A percentile compares a stretch with the other conserved stretches of the same genome.
phyloP scores from a whole-genome alignment of 1,284 basidiomycete genomes.

The Gastroboletus turbinatus region DNA sequence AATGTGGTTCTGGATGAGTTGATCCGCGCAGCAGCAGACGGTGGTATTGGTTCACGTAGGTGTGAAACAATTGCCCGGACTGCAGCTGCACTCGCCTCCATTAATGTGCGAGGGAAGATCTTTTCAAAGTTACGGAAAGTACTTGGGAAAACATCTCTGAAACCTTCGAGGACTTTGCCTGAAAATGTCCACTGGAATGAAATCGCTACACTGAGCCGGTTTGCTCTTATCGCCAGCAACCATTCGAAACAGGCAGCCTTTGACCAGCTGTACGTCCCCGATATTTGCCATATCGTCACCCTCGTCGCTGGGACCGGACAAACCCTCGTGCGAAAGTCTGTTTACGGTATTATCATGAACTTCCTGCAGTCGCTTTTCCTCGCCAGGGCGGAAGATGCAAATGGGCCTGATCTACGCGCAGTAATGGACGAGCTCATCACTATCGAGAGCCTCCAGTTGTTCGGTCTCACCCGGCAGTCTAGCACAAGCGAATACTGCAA shows the following conservation, averaged over 20 bases:
- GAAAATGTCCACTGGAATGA: constrained; percentile 83
- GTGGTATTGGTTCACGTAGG: constrained; percentile 71
- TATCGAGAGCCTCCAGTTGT: constrained; percentile 62
- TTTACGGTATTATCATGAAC: constrained; percentile 81
- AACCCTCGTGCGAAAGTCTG: constrained; percentile 70
- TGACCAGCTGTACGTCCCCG: constrained; percentile 79
- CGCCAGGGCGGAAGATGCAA: constrained; percentile 56
- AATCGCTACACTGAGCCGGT: constrained; percentile 75
- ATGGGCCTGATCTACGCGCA: constrained; percentile 54
- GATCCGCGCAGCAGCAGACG: constrained; percentile 76
- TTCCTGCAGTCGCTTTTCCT: constrained; percentile 74
- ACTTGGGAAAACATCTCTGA: constrained; percentile 69
- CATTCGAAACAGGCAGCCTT: constrained; percentile 62
- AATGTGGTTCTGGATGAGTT: constrained; percentile 79
- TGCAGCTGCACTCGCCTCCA: constrained; percentile 72
- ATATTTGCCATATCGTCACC: constrained; percentile 76
- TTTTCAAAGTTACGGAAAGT: constrained; percentile 79
- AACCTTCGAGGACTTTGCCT: constrained; percentile 57
- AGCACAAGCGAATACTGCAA: constrained; percentile 63
- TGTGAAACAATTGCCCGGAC: constrained; percentile 78
- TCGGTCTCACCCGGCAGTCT: constrained; percentile 66
- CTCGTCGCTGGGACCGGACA: constrained; percentile 76
- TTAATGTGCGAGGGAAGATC: constrained; percentile 75
- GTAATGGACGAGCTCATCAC: constrained; percentile 63
- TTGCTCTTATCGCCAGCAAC: constrained; percentile 71